Base-by-base conservation (phyloP, 1,284 basidiomycete genomes). In the Cronartium quercuum region DNA sequence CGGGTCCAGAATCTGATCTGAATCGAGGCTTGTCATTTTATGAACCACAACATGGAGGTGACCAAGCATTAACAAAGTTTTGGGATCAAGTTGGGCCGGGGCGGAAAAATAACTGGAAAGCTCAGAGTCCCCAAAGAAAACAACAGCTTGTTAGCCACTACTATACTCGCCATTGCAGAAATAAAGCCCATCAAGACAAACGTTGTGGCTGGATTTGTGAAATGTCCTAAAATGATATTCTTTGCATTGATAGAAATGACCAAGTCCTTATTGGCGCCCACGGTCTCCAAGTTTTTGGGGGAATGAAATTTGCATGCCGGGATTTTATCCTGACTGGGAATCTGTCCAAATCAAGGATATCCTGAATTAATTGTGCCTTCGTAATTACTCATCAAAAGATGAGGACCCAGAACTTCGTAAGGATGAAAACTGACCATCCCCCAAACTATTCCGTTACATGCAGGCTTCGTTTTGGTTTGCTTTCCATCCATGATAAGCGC, bases 201-300 rank as follows among this genome's bases (percentile, higher is more conserved):
- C 71, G 71, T 74, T 24, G 60, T 74, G 9, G 66, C 44, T 21
- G 71, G 71, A 74, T 74, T 74, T 9, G 71, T 74, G 42, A 74
- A 74, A 37, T 55, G 37, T 29, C 71, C 71, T 1, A 60, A 24
- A 29, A 74, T 34, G 0, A 74, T 37, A 24, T 74, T 66, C 38
- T 55, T 55, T 13, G 66, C 24, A 1, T 7, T 9, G 3, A 74
- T 37, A 34, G 13, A 37, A 1, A 74, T 29, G 15, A 35, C 34
- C 15, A 74, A 37, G 47, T 37, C 24, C 18, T 51, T 35, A 6
- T 58, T 37, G 9, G 71, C 34, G 13, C 9, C 9, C 10, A 74
- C 15, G 58, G 12, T 40, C 10, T 66, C 63, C 6, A 74, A 15
- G 42, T 74, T 74, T 41, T 58, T 66, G 37, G 71, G 71, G 4